Base-by-base conservation (phyloP, 2,329 filamentous ascomycete species). In the Aspergillus sp. region DNA sequence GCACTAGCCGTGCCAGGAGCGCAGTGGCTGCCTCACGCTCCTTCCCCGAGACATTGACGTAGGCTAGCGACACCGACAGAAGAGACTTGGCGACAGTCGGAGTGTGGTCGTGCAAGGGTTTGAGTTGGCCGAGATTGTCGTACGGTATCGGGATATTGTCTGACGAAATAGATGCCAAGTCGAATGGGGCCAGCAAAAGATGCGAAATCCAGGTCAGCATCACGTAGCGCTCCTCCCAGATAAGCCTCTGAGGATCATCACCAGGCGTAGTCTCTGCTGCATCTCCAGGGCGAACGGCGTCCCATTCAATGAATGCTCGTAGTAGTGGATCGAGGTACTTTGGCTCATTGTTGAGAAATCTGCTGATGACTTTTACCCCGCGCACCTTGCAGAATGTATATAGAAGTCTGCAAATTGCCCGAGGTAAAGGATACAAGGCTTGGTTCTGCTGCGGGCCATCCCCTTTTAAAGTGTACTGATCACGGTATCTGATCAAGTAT, bases 301-400 rank as follows among this genome's bases (percentile, higher is more conserved):
- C 72, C 62, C 77, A 79, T 30, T 81, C 77, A 65, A 95, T 90
- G 40, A 96, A 83, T 14, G 87, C 86, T 1, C 81, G 79, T 8
- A 96, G 78, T 55, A 99, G 79, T 1, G 87, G 80, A 67, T 96
- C 92, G 13, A 99, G 81, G 64, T 92, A 87, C 64, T 82, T 87
- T 1, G 91, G 87, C 69, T 97, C 94, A 58, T 94, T 95, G 67
- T 89, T 93, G 59, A 99, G 77, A 66, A 97, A 96, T 40, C 90
- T 84, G 48, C 91, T 85, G 61, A 99, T 87, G 47, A 99, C 87
- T 71, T 97, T 97, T 67, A 94, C 86, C 20, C 94, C 93, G 49
- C 94, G 84, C 47, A 97, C 87, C 73, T 99, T 99, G 79, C 91
- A 96, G 55, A 99, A 87, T 0, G 87, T 87, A 68, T 97, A 97